These are phyloP conservation scores for Bacterosira constricta DNA, from an alignment of 108 stramenopile genomes.

Conservation along the genomic window DNA sequence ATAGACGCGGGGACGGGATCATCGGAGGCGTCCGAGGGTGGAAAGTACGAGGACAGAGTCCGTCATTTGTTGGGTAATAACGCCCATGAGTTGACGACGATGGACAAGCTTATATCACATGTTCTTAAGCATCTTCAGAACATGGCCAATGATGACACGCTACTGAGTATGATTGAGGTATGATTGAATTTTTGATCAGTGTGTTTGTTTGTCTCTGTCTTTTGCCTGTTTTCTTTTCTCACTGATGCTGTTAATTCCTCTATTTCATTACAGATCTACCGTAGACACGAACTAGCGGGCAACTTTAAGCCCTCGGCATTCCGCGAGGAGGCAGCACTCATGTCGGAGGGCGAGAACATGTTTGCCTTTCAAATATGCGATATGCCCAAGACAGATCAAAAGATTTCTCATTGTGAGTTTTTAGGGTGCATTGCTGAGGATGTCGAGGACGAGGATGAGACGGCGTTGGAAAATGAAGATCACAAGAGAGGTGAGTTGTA, in stretches of 20 bases:
- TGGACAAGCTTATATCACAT: conserved; percentile 90
- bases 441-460: conserved; percentile 52
- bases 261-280: conserved; percentile 50
- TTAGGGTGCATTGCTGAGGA: conserved; percentile 83
- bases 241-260: not conserved
- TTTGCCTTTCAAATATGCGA: conserved; percentile 87
- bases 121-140: conserved; percentile 84
- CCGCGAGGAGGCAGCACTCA: conserved; percentile 80
- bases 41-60: conserved; percentile 83
- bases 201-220: not conserved
- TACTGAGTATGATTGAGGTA: conserved; percentile 78
- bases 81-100: conserved; percentile 84
- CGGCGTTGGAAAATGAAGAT: conserved; percentile 23
- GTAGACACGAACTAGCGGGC: conserved; percentile 68
- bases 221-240: not conserved
- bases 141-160: conserved; percentile 83
- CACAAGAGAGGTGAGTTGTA: conserved; percentile 43
- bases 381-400: conserved; percentile 62
- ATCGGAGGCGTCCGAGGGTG: conserved; percentile 61
- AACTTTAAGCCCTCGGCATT: conserved; percentile 88
- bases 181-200: not conserved
- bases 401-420: conserved; percentile 72
- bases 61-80: conserved; percentile 84
- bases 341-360: conserved; percentile 88
- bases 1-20: conserved; percentile 56